Evolutionary conservation across 805 yeast species (phyloP).

Genomic region (Citeromyces matritensis): DNA sequence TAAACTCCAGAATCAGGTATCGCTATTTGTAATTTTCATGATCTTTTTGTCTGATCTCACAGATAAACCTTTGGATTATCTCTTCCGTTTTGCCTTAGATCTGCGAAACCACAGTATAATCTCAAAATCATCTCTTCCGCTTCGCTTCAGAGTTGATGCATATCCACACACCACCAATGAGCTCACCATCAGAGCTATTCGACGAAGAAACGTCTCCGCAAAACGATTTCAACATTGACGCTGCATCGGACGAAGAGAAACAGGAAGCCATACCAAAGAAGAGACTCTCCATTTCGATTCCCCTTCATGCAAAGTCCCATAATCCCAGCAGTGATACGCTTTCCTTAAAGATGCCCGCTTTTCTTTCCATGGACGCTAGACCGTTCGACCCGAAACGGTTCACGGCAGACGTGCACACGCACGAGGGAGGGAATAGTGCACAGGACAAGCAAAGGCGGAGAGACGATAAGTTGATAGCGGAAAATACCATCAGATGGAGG

Average conservation of each 20-base stretch:
- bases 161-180: too few relatives aligned
- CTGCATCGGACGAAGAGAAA: conserved; percentile 17
- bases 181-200: too few relatives aligned
- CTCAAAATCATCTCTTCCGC: too few relatives aligned
- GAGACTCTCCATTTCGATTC: conserved; percentile 25
- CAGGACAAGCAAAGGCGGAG: conserved; percentile 12
- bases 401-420: conserved; percentile 20
- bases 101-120: too few relatives aligned
- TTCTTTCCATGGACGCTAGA: conserved; percentile 65
- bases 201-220: too few relatives aligned
- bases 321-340: conserved; percentile 14
- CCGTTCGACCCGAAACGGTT: conserved; percentile 68
- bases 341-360: conserved; percentile 63
- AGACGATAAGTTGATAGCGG: conserved; percentile 38
- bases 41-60: too few relatives aligned
- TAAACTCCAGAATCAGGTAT: too few relatives aligned
- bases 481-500: conserved; percentile 90
- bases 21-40: too few relatives aligned
- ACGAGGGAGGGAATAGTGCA: conserved; percentile 38
- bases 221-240: conserved; percentile 8
- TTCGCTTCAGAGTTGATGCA: too few relatives aligned
- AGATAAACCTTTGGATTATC: too few relatives aligned
- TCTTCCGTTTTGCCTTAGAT: too few relatives aligned
- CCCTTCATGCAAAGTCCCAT: conserved; percentile 34
- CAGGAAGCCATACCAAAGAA: conserved; percentile 18